Base-by-base conservation (phyloP, 1,284 basidiomycete genomes). In the Ustilago shanxiensis region DNA sequence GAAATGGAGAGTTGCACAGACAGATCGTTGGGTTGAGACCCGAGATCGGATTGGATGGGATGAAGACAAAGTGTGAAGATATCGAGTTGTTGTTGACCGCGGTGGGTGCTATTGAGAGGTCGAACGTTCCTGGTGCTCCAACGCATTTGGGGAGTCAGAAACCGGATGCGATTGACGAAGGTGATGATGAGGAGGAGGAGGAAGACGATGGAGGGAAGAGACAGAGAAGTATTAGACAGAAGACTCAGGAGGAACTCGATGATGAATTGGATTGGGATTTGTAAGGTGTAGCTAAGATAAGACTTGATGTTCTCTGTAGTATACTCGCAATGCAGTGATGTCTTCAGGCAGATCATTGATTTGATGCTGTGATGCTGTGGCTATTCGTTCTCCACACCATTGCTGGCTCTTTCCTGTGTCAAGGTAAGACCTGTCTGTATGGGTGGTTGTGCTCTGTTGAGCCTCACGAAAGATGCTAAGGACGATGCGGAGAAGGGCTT, bases 1-100 rank as follows among this genome's bases (percentile, higher is more conserved):
- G 93, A 47, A 92, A 92, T 76, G 97, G 97, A 18, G 92, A 96
- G 53, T 92, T 98, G 63, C 89, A 90, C 58, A 92, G 94, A 63
- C 95, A 98, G 86, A 89, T 97, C 22, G 89, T 94, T 3, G 91
- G 94, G 1, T 85, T 88, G n/a, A 78, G 85, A 28, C 81, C 87
- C 91, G 93, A 94, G 90, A 93, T 79, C 26, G 85, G 85, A 0
- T 68, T 87, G 52, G 85, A 86, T 88, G 92, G 79, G 89, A 93
- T 88, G 89, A 90, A 86, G 90, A 95, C 94, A 53, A 90, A 89
- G 41, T 88, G 92, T n/a, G 91, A 93, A 88, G 84, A 86, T 53
- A 83, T 86, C 51, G 84, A 86, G 63, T 55, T 86, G 14, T 51
- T 86, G 11, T 66, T 86, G 20, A 77, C 81, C 0, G 84, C 84